Evolutionary conservation across 116 monocot species (phyloP).

Genomic region (Posidonia oceanica): DNA sequence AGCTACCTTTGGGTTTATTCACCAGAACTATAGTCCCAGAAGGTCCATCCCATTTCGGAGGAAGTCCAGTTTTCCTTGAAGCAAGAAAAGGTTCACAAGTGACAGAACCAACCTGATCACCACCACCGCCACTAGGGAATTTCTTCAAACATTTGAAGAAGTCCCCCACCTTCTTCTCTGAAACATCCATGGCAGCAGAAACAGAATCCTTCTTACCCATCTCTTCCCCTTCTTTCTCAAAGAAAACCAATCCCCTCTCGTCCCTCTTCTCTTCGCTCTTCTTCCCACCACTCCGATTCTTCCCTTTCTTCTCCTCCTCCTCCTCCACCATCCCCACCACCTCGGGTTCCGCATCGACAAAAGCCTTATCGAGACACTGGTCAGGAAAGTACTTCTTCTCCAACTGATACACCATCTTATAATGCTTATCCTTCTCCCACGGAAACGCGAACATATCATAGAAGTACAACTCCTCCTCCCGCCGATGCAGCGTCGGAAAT

Average conservation of each 20-base stretch:
- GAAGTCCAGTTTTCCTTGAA: constrained; percentile 56
- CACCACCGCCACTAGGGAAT: constrained; percentile 19
- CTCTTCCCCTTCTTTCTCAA: constrained; percentile 37
- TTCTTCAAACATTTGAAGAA: constrained; percentile 87
- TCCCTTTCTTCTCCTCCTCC: constrained; percentile 3
- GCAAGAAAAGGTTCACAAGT: constrained; percentile 45
- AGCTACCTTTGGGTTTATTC: constrained; percentile 91
- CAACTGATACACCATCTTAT: constrained; percentile 91
- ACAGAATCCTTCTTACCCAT: background rate
- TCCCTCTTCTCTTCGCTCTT: constrained; percentile 18
- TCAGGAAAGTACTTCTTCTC: constrained; percentile 99
- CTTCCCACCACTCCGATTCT: background rate
- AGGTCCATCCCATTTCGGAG: constrained; percentile 77
- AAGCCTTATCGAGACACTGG: constrained; percentile 85
- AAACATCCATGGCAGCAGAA: constrained; percentile 3
- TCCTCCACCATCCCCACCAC: background rate
- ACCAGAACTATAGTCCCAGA: constrained; percentile 74
- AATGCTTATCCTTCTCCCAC: constrained; percentile 99
- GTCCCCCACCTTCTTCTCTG: constrained; percentile 77
- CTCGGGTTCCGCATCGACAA: constrained; percentile 26
- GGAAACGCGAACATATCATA: constrained; percentile 92
- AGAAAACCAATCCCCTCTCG: constrained; percentile 61
- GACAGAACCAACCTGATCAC: constrained; percentile 4
- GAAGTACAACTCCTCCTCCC: constrained; percentile 96
- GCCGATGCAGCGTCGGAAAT: constrained; percentile 69